Percentiles rank a stretch among this genome's conserved stretches.
phyloP scores from a whole-genome alignment of 179 eudicot species.

The Silene coronaria region DNA sequence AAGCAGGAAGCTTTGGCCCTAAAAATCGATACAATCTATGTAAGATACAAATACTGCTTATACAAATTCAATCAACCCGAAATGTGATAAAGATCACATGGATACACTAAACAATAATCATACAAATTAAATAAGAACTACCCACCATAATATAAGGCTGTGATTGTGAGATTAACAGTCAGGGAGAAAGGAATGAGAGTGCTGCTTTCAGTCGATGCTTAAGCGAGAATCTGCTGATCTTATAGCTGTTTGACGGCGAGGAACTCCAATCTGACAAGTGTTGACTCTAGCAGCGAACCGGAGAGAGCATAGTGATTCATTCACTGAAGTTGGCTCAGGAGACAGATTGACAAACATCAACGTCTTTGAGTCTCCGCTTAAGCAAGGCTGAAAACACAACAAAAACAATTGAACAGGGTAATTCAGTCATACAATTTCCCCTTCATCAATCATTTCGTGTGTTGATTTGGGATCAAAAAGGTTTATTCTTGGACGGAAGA shows the following conservation, averaged over 20 bases:
- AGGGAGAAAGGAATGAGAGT: not conserved
- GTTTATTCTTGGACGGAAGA: not conserved
- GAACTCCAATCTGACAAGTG: constrained; percentile 68
- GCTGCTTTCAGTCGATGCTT: constrained; percentile 42
- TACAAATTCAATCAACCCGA: constrained; percentile 24
- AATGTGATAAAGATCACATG: constrained; percentile 22
- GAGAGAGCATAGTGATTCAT: constrained; percentile 62
- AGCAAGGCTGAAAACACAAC: constrained; percentile 47
- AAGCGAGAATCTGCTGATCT: constrained; percentile 51
- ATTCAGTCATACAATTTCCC: not conserved
- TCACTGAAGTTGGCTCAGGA: constrained; percentile 56
- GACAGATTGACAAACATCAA: constrained; percentile 71
- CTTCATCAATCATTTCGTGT: too few species aligned
- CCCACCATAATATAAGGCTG: not conserved
- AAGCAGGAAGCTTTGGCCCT: constrained; percentile 28
- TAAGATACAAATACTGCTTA: constrained; percentile 19
- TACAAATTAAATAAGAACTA: constrained; percentile 19
- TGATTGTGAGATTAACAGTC: constrained; percentile 19
- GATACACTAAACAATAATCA: constrained; percentile 23
- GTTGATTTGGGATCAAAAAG: too few species aligned
- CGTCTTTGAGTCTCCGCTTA: constrained; percentile 73
- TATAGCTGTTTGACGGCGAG: constrained; percentile 55
- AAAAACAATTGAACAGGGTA: not conserved
- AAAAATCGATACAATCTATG: constrained; percentile 9
- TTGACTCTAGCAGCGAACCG: constrained; percentile 70